Base-by-base conservation (phyloP, 2,329 filamentous ascomycete species). In the Penicillium verrucosum region DNA sequence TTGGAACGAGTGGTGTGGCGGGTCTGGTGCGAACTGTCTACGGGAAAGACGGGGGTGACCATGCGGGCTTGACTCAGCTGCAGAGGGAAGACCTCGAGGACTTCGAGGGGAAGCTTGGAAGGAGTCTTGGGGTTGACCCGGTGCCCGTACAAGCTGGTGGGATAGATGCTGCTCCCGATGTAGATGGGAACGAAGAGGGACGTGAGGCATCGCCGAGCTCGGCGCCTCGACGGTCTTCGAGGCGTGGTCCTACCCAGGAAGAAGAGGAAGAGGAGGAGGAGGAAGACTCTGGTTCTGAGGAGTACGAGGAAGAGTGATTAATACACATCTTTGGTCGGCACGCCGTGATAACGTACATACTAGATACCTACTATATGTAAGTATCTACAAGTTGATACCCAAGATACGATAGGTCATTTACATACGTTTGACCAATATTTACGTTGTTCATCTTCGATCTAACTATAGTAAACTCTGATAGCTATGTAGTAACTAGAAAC, bases 1-100 rank as follows among this genome's bases (percentile, higher is more conserved):
- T 97, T 36, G 90, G 89, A 0, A 80, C 86, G n/a, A 82, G 85
- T 48, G 90, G 89, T 0, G 88, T 94, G 12, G 84, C 86, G 18
- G 86, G 85, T 0, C 75, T 97, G 60, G 85, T 92, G 4, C 77
- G 77, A 59, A 75, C 74, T 49, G 81, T 87, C 1, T 85, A 82
- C 68, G 84, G 69, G 73, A 55, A 55, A 8, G 60, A 68, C 23
- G 63, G 56, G 51, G 57, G 58, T 44, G 53, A 43, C 16, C 65
- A 67, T 37, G 61, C 54, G 14, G 45, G 45, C 18, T 59, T 57
- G 42, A 32, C 58, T 9, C 60, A 65, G 53, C 51, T 53, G 8
- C 43, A 59, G 32, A 42, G 25, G 32, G 57, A 59, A 18, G 51
- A 54, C 5, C 42, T 58, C 14, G 62, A 61, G 68, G 85, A 84